A percentile compares a stretch with the other conserved stretches of the same genome.
Conservation (phyloP, 148 eudicot species). For the Dianthus caryophyllus region DNA sequence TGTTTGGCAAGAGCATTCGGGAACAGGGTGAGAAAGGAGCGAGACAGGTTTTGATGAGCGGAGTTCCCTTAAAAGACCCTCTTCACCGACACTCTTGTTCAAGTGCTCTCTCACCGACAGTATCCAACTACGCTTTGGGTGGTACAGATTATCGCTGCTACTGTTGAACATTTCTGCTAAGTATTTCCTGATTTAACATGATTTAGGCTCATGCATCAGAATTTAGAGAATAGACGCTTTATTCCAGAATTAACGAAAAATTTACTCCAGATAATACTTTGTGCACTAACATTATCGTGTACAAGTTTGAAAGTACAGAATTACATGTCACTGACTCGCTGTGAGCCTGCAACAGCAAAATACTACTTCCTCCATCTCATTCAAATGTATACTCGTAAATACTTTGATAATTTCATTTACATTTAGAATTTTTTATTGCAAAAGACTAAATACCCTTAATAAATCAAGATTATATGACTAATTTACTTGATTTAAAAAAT, state of each 20-base stretch:
- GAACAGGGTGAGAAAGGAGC: slow-evolving; percentile 78
- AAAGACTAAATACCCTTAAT: too few relatives aligned
- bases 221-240: background rate
- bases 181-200: slow-evolving; percentile 55
- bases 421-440: too few relatives aligned
- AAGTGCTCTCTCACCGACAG: slow-evolving; percentile 68
- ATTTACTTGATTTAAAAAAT: too few relatives aligned
- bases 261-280: background rate
- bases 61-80: slow-evolving; percentile 56
- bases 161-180: slow-evolving; percentile 56
- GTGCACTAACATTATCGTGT: background rate
- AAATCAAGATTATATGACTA: too few relatives aligned
- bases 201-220: slow-evolving; percentile 1
- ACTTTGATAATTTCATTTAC: too few relatives aligned
- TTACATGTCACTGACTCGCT: too few relatives aligned
- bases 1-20: slow-evolving; percentile 80
- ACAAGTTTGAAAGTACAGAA: background rate
- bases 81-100: slow-evolving; percentile 62
- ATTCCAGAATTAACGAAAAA: background rate
- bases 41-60: slow-evolving; percentile 44
- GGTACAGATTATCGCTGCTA: slow-evolving; percentile 53
- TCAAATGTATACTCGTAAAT: too few relatives aligned
- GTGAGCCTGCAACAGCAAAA: background rate
- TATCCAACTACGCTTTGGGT: slow-evolving; percentile 75
- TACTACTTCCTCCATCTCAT: too few relatives aligned